Percentiles rank a stretch among this genome's conserved stretches.
These are phyloP conservation scores for Phytophthora pseudosyringae DNA, from an alignment of 352 stramenopile genomes.

Conservation along the genomic window DNA sequence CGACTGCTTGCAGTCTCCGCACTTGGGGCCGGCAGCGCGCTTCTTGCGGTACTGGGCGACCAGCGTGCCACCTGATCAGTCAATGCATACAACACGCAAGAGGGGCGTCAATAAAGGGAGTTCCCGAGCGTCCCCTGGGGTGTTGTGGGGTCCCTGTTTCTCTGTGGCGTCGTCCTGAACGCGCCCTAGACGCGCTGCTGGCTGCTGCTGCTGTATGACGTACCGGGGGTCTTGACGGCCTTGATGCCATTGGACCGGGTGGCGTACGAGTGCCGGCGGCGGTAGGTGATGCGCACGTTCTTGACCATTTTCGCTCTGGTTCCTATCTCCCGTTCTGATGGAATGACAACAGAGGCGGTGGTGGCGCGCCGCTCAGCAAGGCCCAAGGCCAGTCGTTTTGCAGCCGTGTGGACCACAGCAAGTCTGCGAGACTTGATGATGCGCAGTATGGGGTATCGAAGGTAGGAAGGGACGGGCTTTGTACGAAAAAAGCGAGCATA, in stretches of 20 bases:
- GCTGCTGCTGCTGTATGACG: slow-evolving; percentile 21
- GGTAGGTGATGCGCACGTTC: slow-evolving; percentile 96
- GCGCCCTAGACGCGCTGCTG: neutral
- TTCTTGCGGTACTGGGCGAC: slow-evolving; percentile 97
- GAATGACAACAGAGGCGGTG: slow-evolving; percentile 42
- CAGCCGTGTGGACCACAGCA: slow-evolving; percentile 27
- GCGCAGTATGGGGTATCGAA: neutral
- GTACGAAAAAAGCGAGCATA: neutral
- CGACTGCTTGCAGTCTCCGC: slow-evolving; percentile 95
- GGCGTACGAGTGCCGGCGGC: slow-evolving; percentile 97
- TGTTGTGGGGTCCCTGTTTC: neutral
- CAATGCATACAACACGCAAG: neutral
- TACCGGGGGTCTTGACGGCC: slow-evolving; percentile 97
- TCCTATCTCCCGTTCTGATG: slow-evolving; percentile 78
- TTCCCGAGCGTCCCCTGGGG: neutral
- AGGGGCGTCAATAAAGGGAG: slow-evolving; percentile 7
- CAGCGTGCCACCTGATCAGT: slow-evolving; percentile 85
- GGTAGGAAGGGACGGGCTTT: neutral
- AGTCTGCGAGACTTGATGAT: neutral
- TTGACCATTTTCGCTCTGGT: slow-evolving; percentile 88
- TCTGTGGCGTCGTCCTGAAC: neutral
- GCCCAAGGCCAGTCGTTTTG: slow-evolving; percentile 63
- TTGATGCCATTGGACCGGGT: slow-evolving; percentile 95
- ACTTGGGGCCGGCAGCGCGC: slow-evolving; percentile 93
- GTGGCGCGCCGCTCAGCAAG: slow-evolving; percentile 30